Base-by-base conservation (phyloP, 305 asterid species). In the Rubia tinctorum region DNA sequence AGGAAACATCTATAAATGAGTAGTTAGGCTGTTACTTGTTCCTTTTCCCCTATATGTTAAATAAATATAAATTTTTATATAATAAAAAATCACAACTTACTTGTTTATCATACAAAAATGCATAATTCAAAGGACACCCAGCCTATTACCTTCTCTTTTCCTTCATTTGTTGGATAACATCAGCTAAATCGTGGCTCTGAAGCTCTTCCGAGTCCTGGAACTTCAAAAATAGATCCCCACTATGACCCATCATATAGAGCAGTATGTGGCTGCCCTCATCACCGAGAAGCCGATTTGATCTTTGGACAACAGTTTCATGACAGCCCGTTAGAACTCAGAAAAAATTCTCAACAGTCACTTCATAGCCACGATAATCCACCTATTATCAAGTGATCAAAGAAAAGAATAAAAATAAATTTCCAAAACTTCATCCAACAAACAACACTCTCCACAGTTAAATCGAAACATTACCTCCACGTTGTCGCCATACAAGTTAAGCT, bases 291-390 rank as follows among this genome's bases (percentile, higher is more conserved):
- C 98, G 94, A 81, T 95, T 95, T 69, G 99, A 95, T 83, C 99
- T 89, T 64, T 96, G 97, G 34, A 90, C 98, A 72, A 96, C 91
- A 73, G 85, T 75, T 87, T 92, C 97, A 79, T 92, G 99, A 75
- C 99, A 95, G 42, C 97, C 98, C n/a, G 93, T 95, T 82, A 95
- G 81, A 73, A 95, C 90, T 59, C 97, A 86, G 71, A 95, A 71
- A 76, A 95, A 91, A 49, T 88, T 91, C 80, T 95, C 98, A 49
- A 92, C 98, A 2, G 93, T 95, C 77, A 95, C 99, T 83, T 95
- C 99, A 84, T 92, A 95, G 77, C 99, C 98, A 72, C 98, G 88
- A 86, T 92, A 92, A 82, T 95, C 99, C 68, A 95, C 99, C 99
- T 92, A 87, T 71, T 71, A 65, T 73, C 23, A 25, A 27, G 15